Evolutionary conservation across 225 moss, liverwort and hornwort genomes (phyloP).

Genomic region (Polytrichum commune): DNA sequence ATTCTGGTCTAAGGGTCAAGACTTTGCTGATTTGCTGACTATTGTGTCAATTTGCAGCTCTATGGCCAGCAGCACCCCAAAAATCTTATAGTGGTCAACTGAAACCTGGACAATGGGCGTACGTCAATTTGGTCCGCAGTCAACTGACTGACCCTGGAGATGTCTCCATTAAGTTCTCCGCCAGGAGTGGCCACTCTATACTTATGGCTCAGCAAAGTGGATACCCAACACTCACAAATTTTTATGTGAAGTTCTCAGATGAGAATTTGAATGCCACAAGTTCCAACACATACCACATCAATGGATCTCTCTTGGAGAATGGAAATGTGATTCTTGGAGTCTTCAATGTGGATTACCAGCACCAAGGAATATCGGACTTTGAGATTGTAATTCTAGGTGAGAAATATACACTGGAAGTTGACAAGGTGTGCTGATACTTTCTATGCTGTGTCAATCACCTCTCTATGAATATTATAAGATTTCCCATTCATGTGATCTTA

Average conservation of each 20-base stretch:
- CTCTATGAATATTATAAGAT: no score
- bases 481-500: no score
- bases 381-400: slow-evolving; percentile 38
- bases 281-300: slow-evolving; percentile 25
- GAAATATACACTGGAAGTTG: background rate
- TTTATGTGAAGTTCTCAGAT: slow-evolving; percentile 39
- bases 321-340: slow-evolving; percentile 33
- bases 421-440: no score
- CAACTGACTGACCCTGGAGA: slow-evolving; percentile 4
- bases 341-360: slow-evolving; percentile 51
- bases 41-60: slow-evolving; percentile 21
- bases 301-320: slow-evolving; percentile 16
- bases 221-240: slow-evolving; percentile 41
- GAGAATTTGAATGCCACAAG: slow-evolving; percentile 26
- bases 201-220: slow-evolving; percentile 36
- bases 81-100: slow-evolving; percentile 25
- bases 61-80: slow-evolving; percentile 21
- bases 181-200: slow-evolving; percentile 32
- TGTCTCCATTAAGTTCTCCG: slow-evolving; percentile 25
- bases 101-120: slow-evolving; percentile 43
- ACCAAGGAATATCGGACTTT: slow-evolving; percentile 32
- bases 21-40: background rate
- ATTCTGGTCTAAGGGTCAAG: no score
- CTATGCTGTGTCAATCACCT: no score
- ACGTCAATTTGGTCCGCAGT: slow-evolving; percentile 34